Base-by-base conservation (phyloP, 805 yeast species). In the Wickerhamiella hasegawae region DNA sequence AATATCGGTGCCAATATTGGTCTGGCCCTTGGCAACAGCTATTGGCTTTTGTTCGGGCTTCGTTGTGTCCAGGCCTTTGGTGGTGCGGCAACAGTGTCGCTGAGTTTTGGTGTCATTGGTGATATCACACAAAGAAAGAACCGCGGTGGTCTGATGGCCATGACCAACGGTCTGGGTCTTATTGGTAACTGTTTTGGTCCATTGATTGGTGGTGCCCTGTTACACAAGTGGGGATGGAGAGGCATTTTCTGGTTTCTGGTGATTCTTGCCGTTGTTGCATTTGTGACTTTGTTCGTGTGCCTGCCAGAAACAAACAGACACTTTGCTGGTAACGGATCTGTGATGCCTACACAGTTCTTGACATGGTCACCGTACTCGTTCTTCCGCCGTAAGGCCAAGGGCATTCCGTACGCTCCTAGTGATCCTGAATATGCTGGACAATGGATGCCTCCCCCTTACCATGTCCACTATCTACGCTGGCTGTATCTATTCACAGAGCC, bases 111-210 rank as follows among this genome's bases (percentile, higher is more conserved):
- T 1, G 65, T 76, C 0, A 68, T 78, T 36, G 87, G 84, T 8
- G 94, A 83, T 56, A 57, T 76, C 18, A 71, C 83, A 2, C 66
- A 73, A 0, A 59, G 75, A 18, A 64, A 60, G 8, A 72, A 73
- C 38, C 64, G 94, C 45, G 94, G 93, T 12, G 68, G 73, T 2
- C 67, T 68, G 43, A 71, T 75, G 29, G 90, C 92, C 0, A 45
- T 74, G 14, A 69, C 71, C 1, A 51, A 70, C 14, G 87, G 92
- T 0, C 59, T 74, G 29, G 71, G 75, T 14, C 62, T 78, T 22
- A 45, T 78, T 5, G 93, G 93, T 1, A 76, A 75, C 46, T 83
- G 82, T 2, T 62, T 82, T 42, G 87, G 92, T 9, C 82, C 92
- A 0, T 57, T 84, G n/a, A 57, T 82, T 17, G 75, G 76, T 5